These are phyloP conservation scores for Adansonia rubrostipa DNA, from an alignment of 441 rosid genomes.

Conservation along the genomic window DNA sequence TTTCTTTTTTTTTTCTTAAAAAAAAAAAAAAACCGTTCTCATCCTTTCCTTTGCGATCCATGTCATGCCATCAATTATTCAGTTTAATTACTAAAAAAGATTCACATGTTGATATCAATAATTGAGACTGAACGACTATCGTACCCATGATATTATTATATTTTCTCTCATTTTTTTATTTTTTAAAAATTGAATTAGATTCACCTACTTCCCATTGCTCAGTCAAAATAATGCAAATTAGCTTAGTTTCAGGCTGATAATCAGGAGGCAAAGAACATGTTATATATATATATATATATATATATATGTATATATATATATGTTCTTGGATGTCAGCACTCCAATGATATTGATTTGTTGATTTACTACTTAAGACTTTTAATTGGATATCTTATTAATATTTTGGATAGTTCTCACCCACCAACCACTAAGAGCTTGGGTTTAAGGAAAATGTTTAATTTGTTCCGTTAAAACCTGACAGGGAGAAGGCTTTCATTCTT, in stretches of 20 bases:
- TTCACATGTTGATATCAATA: neutral
- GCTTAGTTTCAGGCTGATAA: neutral
- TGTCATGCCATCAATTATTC: neutral
- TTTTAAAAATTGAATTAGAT: neutral
- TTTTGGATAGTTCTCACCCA: neutral
- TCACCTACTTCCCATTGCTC: neutral
- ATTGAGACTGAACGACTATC: slow-evolving; percentile 11
- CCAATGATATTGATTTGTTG: no score
- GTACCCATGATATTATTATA: neutral
- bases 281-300: neutral
- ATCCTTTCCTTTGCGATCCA: neutral
- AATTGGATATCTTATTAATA: neutral
- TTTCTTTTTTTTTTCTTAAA: no score
- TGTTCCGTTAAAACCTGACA: neutral
- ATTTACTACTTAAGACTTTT: no score
- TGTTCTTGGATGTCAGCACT: no score
- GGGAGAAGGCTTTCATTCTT: neutral
- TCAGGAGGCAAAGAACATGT: neutral
- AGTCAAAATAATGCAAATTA: neutral
- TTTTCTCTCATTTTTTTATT: slow-evolving; percentile 8
- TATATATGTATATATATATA: no score
- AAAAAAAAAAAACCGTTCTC: no score
- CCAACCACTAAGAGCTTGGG: neutral
- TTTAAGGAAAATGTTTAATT: neutral
- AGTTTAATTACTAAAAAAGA: neutral